Evolutionary conservation across 495 filamentous ascomycete genomes (phyloP).

Genomic region (Hypoxylon lenormandii): DNA sequence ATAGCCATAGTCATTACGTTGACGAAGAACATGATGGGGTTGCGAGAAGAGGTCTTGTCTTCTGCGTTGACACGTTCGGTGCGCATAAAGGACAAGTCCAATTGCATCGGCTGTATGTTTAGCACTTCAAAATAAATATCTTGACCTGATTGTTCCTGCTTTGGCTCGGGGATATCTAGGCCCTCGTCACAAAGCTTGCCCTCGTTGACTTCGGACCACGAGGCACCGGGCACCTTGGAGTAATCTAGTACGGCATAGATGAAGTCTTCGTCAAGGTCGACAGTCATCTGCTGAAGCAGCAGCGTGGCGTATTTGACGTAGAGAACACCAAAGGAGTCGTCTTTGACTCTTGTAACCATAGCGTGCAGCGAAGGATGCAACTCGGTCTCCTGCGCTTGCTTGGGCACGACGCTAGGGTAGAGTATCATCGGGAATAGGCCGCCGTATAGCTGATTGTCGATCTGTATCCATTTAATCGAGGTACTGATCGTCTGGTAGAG

Average conservation of each 20-base stretch:
- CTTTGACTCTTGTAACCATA: constrained; percentile 92
- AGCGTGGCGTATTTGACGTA: constrained; percentile 98
- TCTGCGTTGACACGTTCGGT: constrained; percentile 97
- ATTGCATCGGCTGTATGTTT: constrained; percentile 96
- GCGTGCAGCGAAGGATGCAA: constrained; percentile 93
- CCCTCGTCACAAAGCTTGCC: constrained; percentile 89
- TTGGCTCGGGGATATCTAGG: constrained; percentile 91
- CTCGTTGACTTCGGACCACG: constrained; percentile 81
- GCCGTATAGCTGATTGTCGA: constrained; percentile 98
- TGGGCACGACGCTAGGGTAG: constrained; percentile 98
- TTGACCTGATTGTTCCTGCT: constrained; percentile 80
- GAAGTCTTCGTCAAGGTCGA: constrained; percentile 98
- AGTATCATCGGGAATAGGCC: constrained; percentile 97
- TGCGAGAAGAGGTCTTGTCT: constrained; percentile 87
- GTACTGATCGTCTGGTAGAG: constrained; percentile 90
- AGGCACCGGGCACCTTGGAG: constrained; percentile 91
- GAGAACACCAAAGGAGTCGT: constrained; percentile 95
- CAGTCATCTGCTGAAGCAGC: constrained; percentile 95
- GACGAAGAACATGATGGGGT: constrained; percentile 96
- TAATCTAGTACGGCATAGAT: constrained; percentile 96
- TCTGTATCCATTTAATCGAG: constrained; percentile 97
- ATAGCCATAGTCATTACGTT: constrained; percentile 99
- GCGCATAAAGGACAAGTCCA: constrained; percentile 95
- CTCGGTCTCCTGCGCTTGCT: constrained; percentile 96
- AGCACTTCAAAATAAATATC: constrained; percentile 98